Percentiles rank a stretch among this genome's conserved stretches.
Conservation (phyloP, 805 yeast genomes). For the Nakazawaea anatomiae region DNA sequence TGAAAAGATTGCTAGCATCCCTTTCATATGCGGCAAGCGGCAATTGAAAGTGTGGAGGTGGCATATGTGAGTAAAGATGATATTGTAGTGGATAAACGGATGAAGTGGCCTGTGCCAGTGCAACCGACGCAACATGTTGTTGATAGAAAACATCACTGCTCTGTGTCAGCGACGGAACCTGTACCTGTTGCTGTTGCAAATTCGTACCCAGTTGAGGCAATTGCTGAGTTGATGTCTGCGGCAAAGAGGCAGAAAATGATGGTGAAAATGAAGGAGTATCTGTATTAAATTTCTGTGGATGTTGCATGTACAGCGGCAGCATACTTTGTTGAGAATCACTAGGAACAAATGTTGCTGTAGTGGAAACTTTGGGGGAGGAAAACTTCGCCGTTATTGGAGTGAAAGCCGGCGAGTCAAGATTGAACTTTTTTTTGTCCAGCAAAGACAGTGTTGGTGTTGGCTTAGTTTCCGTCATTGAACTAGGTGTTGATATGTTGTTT, state of each 20-base stretch:
- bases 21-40: slow-evolving; percentile 69
- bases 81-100: slow-evolving; percentile 58
- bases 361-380: slow-evolving; percentile 43
- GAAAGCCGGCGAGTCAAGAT: slow-evolving; percentile 49
- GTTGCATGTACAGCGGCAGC: slow-evolving; percentile 1
- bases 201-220: slow-evolving; percentile 8
- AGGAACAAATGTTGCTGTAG: slow-evolving; percentile 45
- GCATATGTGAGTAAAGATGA: slow-evolving; percentile 85
- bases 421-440: slow-evolving; percentile 21
- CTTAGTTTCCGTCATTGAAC: background rate
- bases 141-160: slow-evolving; percentile 21
- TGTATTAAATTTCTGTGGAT: slow-evolving; percentile 26
- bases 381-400: slow-evolving; percentile 40
- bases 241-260: slow-evolving; percentile 10
- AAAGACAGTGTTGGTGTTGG: background rate
- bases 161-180: slow-evolving; percentile 6
- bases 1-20: slow-evolving; percentile 61
- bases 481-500: background rate
- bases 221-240: slow-evolving; percentile 4
- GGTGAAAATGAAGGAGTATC: slow-evolving; percentile 37
- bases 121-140: slow-evolving; percentile 19
- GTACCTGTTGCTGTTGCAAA: slow-evolving; percentile 11
- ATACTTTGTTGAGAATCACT: slow-evolving; percentile 13
- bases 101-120: background rate
- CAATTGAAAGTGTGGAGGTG: slow-evolving; percentile 64